Percentiles rank a stretch among this genome's conserved stretches.
phyloP scores from a whole-genome alignment of 352 stramenopile genomes.

The Chrysophaeum taylorii region DNA sequence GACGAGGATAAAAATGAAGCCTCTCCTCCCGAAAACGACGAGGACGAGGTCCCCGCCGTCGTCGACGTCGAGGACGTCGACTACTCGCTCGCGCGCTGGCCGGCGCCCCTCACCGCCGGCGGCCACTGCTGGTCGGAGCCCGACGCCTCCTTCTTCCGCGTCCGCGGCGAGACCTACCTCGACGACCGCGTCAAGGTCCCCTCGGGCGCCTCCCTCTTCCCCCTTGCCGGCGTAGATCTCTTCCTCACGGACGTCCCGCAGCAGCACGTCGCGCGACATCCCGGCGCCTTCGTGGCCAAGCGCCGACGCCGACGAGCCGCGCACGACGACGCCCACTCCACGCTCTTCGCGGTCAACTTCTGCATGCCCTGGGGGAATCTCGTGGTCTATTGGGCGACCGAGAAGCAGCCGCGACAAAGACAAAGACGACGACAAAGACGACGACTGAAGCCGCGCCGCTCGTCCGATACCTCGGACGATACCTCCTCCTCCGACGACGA shows the following conservation, averaged over 20 bases:
- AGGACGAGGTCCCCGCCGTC: not conserved
- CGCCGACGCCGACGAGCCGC: constrained; percentile 30
- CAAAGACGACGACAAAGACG: not conserved
- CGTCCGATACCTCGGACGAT: no score
- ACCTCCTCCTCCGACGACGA: no score
- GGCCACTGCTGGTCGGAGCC: constrained; percentile 10
- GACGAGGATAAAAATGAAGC: not conserved
- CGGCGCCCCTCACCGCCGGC: not conserved
- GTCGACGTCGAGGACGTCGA: not conserved
- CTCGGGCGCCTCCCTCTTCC: constrained; percentile 26
- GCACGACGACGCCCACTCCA: constrained; percentile 19
- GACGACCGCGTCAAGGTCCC: constrained; percentile 65
- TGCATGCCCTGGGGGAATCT: constrained; percentile 66
- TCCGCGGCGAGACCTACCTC: constrained; percentile 65
- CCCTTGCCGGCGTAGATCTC: not conserved
- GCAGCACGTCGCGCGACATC: constrained; percentile 44
- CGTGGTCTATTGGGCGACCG: constrained; percentile 59
- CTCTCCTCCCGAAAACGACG: not conserved
- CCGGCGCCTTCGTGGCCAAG: constrained; percentile 50
- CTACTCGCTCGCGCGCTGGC: no score
- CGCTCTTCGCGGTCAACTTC: constrained; percentile 73
- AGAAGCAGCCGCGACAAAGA: constrained; percentile 26
- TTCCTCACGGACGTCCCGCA: constrained; percentile 37
- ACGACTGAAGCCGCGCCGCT: no score
- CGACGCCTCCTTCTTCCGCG: constrained; percentile 1